Base-by-base conservation (phyloP, 805 yeast genomes). In the Candida railenensis region DNA sequence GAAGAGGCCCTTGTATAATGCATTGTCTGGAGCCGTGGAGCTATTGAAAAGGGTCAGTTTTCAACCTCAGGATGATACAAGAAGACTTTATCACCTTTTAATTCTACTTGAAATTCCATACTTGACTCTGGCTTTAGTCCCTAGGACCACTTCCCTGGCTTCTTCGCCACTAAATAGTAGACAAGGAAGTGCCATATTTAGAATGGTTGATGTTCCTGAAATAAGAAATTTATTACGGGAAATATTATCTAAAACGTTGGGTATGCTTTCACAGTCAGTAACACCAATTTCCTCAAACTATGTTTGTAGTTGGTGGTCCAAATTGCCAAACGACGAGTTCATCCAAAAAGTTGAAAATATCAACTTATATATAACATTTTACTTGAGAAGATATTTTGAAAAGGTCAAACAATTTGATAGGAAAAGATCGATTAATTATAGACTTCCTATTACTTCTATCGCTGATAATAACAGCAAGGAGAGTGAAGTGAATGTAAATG, bases 321-420 rank as follows among this genome's bases (percentile, higher is more conserved):
- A 74, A 39, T 56, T 73, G 15, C 65, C 82, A 0, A 46, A 53
- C 0, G 63, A 61, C 0, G 73, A 68, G 7, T 85, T 86, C 51
- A 60, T 62, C 8, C 56, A 62, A 2, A 82, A 83, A 53, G 77
- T 89, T 0, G 89, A 89, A 34, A 67, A 86, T 28, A 55, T 88
- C 42, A 91, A 90, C 56, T 71, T 89, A 19, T 89, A 86, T 63
- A 76, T 90, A 33, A 85, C 95, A 0, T 89, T 87, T 57, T 89
- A 88, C 39, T 68, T 91, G 45, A 77, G 82, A 36, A 73, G 81
- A 48, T 71, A 80, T 45, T 69, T 76, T 51, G 76, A 71, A 58
- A 52, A 58, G 22, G 4, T 36, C 39, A 16, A 36, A 8, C 39
- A 18, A 22, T 18, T 12, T 19, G 19, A 18, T 16, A 36, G 19